phyloP scores from a whole-genome alignment of 768 basidiomycete genomes.

The Agaricus blazei region DNA sequence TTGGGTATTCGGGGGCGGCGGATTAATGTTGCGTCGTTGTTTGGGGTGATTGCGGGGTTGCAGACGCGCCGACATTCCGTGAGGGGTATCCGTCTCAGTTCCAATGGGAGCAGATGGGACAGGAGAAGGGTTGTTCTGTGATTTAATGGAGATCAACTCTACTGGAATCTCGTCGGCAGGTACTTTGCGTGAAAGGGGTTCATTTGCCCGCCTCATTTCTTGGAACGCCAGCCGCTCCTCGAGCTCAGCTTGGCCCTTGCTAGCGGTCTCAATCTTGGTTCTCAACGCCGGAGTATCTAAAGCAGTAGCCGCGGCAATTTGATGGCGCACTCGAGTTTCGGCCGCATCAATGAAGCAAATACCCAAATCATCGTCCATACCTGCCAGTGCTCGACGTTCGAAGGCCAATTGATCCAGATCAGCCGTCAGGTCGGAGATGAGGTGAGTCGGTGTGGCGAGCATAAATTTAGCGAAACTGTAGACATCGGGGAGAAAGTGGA shows the following conservation, averaged over 20 bases:
- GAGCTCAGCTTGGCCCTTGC: slow-evolving; percentile 51
- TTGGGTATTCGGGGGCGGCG: slow-evolving; percentile 80
- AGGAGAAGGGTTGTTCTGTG: slow-evolving; percentile 14
- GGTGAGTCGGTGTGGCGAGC: slow-evolving; percentile 87
- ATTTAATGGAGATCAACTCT: slow-evolving; percentile 45
- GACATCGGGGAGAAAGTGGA: slow-evolving; percentile 93
- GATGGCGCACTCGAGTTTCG: slow-evolving; percentile 66
- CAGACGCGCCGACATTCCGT: slow-evolving; percentile 11
- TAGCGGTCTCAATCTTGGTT: slow-evolving; percentile 58
- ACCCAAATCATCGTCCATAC: slow-evolving; percentile 72
- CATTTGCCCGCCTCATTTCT: slow-evolving; percentile 24
- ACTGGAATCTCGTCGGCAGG: slow-evolving; percentile 24
- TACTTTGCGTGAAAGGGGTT: slow-evolving; percentile 14
- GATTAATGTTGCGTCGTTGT: slow-evolving; percentile 76
- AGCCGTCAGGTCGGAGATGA: slow-evolving; percentile 64
- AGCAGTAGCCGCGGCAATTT: slow-evolving; percentile 74
- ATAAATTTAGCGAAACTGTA: slow-evolving; percentile 88
- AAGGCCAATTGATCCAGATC: slow-evolving; percentile 69
- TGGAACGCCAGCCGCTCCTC: slow-evolving; percentile 34
- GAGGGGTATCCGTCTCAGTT: background rate
- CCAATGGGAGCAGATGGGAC: slow-evolving; percentile 8
- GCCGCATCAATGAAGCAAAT: slow-evolving; percentile 78
- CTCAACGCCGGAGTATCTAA: slow-evolving; percentile 66
- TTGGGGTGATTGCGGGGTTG: slow-evolving; percentile 41
- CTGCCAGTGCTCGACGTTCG: slow-evolving; percentile 64